Percentiles rank a stretch among this genome's conserved stretches.
These are phyloP conservation scores for Exserohilum turcica DNA, from an alignment of 2,329 filamentous ascomycete genomes.

Conservation along the genomic window DNA sequence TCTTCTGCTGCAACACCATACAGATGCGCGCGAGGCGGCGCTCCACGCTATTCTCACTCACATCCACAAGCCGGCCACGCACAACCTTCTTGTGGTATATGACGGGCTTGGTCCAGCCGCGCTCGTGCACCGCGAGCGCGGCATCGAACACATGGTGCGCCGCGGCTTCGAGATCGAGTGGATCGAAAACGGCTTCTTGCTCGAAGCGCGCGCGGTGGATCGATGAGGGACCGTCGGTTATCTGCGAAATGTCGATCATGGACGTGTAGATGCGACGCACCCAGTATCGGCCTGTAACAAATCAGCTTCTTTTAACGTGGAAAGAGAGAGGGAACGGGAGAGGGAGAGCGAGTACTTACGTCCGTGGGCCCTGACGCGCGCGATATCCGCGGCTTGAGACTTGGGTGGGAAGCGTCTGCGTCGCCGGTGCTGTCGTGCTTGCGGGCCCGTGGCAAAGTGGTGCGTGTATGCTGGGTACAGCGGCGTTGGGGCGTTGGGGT, in stretches of 20 bases:
- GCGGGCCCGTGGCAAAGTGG: slow-evolving; percentile 25
- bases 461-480: slow-evolving; percentile 22
- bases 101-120: slow-evolving; percentile 25
- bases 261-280: slow-evolving; percentile 37
- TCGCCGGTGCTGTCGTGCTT: slow-evolving; percentile 26
- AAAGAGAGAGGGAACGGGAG: not conserved
- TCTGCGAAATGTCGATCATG: slow-evolving; percentile 31
- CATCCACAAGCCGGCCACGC: slow-evolving; percentile 31
- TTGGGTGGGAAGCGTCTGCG: slow-evolving; percentile 20
- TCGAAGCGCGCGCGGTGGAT: slow-evolving; percentile 30
- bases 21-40: slow-evolving; percentile 30
- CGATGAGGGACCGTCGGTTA: slow-evolving; percentile 22
- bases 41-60: slow-evolving; percentile 23
- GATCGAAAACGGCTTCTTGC: slow-evolving; percentile 6
- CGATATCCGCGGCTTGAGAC: slow-evolving; percentile 19
- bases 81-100: slow-evolving; percentile 33
- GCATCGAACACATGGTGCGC: slow-evolving; percentile 40
- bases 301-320: slow-evolving; percentile 1
- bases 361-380: slow-evolving; percentile 27
- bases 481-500: not conserved
- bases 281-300: slow-evolving; percentile 31
- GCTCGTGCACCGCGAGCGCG: slow-evolving; percentile 31
- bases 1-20: slow-evolving; percentile 21
- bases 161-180: slow-evolving; percentile 32
- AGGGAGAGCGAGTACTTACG: slow-evolving; percentile 18